These are phyloP conservation scores for Mycena pura DNA, from an alignment of 768 basidiomycete genomes.

Conservation along the genomic window DNA sequence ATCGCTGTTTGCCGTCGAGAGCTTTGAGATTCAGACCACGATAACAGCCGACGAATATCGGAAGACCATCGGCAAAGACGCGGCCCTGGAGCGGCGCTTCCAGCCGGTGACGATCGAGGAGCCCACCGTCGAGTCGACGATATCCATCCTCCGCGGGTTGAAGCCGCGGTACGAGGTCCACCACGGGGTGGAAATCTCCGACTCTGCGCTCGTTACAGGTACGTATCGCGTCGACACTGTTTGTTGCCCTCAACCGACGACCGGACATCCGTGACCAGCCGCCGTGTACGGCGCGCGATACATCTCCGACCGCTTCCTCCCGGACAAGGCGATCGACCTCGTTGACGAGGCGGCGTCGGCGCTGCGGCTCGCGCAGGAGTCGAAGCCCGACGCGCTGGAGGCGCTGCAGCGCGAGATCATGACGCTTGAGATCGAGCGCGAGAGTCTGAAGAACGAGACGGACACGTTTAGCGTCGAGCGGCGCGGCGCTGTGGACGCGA, in stretches of 20 bases:
- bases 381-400: conserved; percentile 87
- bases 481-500: conserved; percentile 66
- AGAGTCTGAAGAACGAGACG: conserved; percentile 86
- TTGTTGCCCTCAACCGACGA: background rate
- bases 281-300: conserved; percentile 87
- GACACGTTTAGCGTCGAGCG: conserved; percentile 86
- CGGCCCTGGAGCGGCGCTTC: conserved; percentile 90
- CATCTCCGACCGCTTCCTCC: conserved; percentile 85
- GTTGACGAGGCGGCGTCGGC: conserved; percentile 93
- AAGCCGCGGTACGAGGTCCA: conserved; percentile 90
- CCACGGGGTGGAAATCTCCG: conserved; percentile 92
- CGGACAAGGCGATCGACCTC: conserved; percentile 91
- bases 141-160: conserved; percentile 86
- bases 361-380: conserved; percentile 86
- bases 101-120: conserved; percentile 91
- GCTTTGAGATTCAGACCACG: background rate
- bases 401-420: conserved; percentile 82
- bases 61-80: conserved; percentile 91
- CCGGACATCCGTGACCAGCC: conserved; percentile 47
- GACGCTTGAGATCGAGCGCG: conserved; percentile 88
- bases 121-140: conserved; percentile 83
- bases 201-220: conserved; percentile 88
- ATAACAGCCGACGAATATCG: conserved; percentile 81
- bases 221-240: conserved; percentile 26
- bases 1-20: background rate